Base-by-base conservation (phyloP, 805 yeast genomes). In the Metschnikowia colocasiae region DNA sequence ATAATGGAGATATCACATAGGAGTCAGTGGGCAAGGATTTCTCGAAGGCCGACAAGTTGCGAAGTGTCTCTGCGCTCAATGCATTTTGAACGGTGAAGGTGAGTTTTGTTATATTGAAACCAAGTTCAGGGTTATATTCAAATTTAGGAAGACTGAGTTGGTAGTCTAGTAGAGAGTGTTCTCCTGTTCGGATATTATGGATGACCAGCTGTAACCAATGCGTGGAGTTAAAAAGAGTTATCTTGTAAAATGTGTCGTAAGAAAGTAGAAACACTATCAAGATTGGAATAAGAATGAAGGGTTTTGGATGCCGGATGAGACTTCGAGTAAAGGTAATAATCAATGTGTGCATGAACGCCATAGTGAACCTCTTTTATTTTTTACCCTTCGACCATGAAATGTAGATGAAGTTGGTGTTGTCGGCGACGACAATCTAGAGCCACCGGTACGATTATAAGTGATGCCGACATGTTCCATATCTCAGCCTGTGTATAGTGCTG, bases 211-310 rank as follows among this genome's bases (percentile, higher is more conserved):
- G 50, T 18, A n/a, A 42, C 44, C 4, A 43, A 26, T 31, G 29
- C 3, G 35, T 40, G 36, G 29, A 26, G 22, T 32, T 12, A 15
- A 31, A 40, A 33, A 68, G 57, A 7, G 69, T 58, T 38, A 62
- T 58, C 46, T 69, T 73, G 49, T 71, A 70, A n/a, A 60, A 42
- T 9, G 68, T 60, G 46, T 63, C 60, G 56, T 68, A 71, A 1
- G 73, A 64, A n/a, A 67, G 38, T 2, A 64, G 52, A 46, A 68
- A 70, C 22, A 63, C 54, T 8, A 62, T 25, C 18, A 69, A 40
- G 6, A 68, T 57, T 15, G 74, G 72, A 9, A 67, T 20, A 37
- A 69, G 40, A 15, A 71, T 67, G 36, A 58, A 47, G 7, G 56
- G 29, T 37, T 57, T 58, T 2, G 75, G 74, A 31, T 58, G 53